phyloP scores from a whole-genome alignment of 2,329 filamentous ascomycete genomes.

The Diaporthe sp. region DNA sequence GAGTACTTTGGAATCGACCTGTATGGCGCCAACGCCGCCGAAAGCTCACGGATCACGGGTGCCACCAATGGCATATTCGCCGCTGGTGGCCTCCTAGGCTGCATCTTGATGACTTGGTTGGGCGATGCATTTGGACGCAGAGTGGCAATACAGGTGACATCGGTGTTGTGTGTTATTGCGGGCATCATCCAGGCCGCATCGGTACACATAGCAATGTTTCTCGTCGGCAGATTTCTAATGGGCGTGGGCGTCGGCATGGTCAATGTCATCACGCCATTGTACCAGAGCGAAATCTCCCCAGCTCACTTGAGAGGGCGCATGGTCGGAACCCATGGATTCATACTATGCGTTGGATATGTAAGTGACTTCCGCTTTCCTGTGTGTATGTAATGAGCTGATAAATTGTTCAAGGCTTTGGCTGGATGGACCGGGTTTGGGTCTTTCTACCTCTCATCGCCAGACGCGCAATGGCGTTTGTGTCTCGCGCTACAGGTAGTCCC shows the following conservation, averaged over 20 bases:
- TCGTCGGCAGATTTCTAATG: constrained; percentile 40
- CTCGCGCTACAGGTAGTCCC: neutral
- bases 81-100: constrained; percentile 42
- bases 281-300: constrained; percentile 51
- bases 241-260: constrained; percentile 44
- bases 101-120: constrained; percentile 40
- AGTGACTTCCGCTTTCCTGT: neutral
- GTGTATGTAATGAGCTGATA: neutral
- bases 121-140: constrained; percentile 42
- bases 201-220: constrained; percentile 9
- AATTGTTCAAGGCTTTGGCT: neutral
- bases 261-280: constrained; percentile 42
- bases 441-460: constrained; percentile 1
- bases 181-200: constrained; percentile 1
- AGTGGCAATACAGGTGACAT: constrained; percentile 41
- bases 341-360: constrained; percentile 16
- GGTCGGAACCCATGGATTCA: constrained; percentile 4
- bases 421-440: constrained; percentile 5
- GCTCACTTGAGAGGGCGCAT: constrained; percentile 48
- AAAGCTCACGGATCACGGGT: constrained; percentile 31
- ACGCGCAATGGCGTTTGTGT: constrained; percentile 13
- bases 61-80: constrained; percentile 40
- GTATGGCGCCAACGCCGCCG: constrained; percentile 23
- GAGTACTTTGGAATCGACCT: constrained; percentile 41
- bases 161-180: neutral